Evolutionary conservation across 176 grass and related monocot species (phyloP), one percentile per base, ranked within the genome.

Genomic region (Chrysopogon serrulatus): DNA sequence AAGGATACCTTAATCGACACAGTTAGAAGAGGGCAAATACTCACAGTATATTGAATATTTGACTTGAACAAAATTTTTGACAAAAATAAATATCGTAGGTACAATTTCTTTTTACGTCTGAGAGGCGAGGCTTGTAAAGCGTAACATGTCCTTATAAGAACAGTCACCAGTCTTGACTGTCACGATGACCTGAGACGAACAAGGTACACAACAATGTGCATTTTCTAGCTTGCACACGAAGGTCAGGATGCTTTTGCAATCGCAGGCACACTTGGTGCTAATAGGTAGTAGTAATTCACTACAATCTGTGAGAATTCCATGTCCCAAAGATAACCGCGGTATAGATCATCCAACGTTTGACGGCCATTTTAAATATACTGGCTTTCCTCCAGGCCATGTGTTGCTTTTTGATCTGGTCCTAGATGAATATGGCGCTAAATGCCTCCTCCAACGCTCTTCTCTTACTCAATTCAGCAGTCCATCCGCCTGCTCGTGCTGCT

Each of bases 381-480:
- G 5, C 27, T 45, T 47, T 56, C 53, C 28, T 79, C 24, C 6
- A 36, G 43, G 27, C 5, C 11, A 72, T 73, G 59, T n/a, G 78
- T 56, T 56, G 23, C 40, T 1, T 73, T 71, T 40, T 71, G 39
- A 82, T 35, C 31, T 78, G 68, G 65, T 12, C 57, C 71, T 91
- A 93, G 39, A 98, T 61, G 83, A 90, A 95, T 81, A 98, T 90
- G 79, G 83, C 83, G 24, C 75, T 88, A 69, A 95, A 98, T 0
- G 96, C 96, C 71, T 98, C 96, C 83, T 98, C 89, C 12, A 98
- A 32, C 17, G 90, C 92, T 88, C 95, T 89, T 85, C 74, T 91
- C 90, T 86, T 98, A 36, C 96, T 79, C 73, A 95, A 47, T 43
- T 98, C 93, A 47, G 82, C 51, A 24, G 85, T 92, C 96, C 96